A percentile compares a stretch with the other conserved stretches of the same genome.
Evolutionary conservation across 495 filamentous ascomycete genomes (phyloP).

Genomic region (Astrocystis sublimbata): DNA sequence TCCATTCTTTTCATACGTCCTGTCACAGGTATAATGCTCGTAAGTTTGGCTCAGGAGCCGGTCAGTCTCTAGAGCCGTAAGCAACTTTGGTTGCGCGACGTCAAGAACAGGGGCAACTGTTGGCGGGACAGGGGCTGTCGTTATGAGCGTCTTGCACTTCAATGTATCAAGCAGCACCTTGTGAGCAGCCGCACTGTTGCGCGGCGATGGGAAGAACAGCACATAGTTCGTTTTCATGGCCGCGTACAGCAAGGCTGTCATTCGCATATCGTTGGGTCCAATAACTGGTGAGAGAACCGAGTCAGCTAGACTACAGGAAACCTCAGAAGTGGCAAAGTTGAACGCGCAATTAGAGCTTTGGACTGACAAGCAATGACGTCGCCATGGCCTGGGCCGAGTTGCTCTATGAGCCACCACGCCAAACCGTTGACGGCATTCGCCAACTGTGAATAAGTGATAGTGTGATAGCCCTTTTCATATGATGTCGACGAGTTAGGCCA

Average conservation of each 20-base stretch:
- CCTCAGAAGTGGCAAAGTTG: too few relatives aligned
- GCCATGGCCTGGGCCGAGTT: slow-evolving; percentile 30
- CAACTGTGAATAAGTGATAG: slow-evolving; percentile 37
- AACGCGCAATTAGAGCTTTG: slow-evolving; percentile 28
- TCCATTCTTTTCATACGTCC: not conserved
- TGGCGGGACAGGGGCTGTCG: slow-evolving; percentile 14
- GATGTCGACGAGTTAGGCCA: slow-evolving; percentile 26
- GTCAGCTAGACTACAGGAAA: too few relatives aligned
- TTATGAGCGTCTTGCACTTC: slow-evolving; percentile 17
- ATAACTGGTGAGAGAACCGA: too few relatives aligned
- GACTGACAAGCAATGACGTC: not conserved
- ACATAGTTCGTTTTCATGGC: slow-evolving; percentile 27
- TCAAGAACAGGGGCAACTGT: slow-evolving; percentile 9
- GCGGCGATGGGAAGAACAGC: slow-evolving; percentile 24
- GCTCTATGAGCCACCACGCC: slow-evolving; percentile 39
- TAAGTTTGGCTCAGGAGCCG: not conserved
- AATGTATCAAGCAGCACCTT: slow-evolving; percentile 12
- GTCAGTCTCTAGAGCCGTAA: not conserved
- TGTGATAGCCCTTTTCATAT: slow-evolving; percentile 41
- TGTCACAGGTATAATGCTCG: slow-evolving; percentile 6
- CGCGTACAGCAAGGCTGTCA: slow-evolving; percentile 20
- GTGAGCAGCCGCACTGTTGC: slow-evolving; percentile 30
- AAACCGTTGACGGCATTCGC: slow-evolving; percentile 45
- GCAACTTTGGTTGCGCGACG: slow-evolving; percentile 8
- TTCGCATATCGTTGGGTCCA: slow-evolving; percentile 34